Conservation (phyloP, 1,284 basidiomycete species). For the Agaricales sp. region DNA sequence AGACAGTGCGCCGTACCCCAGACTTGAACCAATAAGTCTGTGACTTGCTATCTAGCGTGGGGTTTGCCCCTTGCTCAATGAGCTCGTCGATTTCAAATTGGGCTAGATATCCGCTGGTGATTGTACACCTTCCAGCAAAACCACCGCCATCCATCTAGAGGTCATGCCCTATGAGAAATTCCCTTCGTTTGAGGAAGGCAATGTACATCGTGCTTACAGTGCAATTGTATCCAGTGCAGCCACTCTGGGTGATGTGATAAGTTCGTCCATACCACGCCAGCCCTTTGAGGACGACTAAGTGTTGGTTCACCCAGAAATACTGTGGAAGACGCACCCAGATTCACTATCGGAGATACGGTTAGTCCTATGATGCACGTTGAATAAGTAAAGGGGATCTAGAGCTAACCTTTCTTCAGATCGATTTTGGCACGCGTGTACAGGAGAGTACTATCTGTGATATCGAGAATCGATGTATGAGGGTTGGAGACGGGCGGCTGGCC, state of each 20-base stretch:
- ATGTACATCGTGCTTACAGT: conserved; percentile 4
- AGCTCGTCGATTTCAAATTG: conserved; percentile 12
- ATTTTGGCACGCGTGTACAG: conserved; percentile 14
- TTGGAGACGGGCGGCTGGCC: conserved; percentile 12
- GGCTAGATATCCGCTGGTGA: conserved; percentile 9
- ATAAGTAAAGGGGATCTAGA: conserved; percentile 1
- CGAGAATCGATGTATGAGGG: conserved; percentile 13
- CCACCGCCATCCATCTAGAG: conserved; percentile 12
- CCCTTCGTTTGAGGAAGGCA: background rate
- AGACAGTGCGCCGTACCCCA: background rate
- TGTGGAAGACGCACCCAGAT: too few species aligned
- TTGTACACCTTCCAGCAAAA: conserved; percentile 9
- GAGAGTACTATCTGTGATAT: conserved; percentile 11
- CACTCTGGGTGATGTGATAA: conserved; percentile 8
- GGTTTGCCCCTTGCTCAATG: conserved; percentile 1
- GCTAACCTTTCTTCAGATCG: conserved; percentile 10
- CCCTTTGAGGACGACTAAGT: conserved; percentile 9
- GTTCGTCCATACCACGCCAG: conserved; percentile 12
- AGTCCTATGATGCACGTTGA: too few species aligned
- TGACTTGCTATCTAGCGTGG: conserved; percentile 7
- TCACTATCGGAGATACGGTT: too few species aligned
- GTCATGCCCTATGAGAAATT: background rate
- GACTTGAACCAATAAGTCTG: conserved; percentile 13
- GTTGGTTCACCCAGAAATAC: too few species aligned
- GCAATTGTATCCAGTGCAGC: conserved; percentile 12